These are phyloP conservation scores for Colletotrichum phormii DNA, from an alignment of 2,329 filamentous ascomycete species.

Conservation along the genomic window DNA sequence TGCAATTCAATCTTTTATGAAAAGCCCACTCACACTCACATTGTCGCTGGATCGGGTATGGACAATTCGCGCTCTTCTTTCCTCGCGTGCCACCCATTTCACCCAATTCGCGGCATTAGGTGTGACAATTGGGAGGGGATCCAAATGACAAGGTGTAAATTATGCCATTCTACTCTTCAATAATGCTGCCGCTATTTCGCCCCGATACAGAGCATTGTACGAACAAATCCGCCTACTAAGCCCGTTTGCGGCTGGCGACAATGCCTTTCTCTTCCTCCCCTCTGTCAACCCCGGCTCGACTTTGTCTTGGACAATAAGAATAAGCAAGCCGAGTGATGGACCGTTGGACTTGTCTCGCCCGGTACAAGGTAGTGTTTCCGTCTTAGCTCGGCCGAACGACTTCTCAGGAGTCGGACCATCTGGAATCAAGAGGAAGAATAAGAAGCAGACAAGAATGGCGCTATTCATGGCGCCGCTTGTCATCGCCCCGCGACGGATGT, in stretches of 20 bases:
- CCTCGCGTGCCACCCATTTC: not conserved
- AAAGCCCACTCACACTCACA: slow-evolving; percentile 29
- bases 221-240: not conserved
- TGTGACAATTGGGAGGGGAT: not conserved
- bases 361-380: not conserved
- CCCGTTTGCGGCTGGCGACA: not conserved
- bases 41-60: slow-evolving; percentile 7
- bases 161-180: not conserved
- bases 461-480: not conserved
- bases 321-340: not conserved
- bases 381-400: slow-evolving; percentile 3
- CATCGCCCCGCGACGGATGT: not conserved
- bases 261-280: slow-evolving; percentile 18
- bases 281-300: not conserved
- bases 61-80: slow-evolving; percentile 11
- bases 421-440: not conserved
- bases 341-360: slow-evolving; percentile 26
- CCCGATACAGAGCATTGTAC: not conserved
- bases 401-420: no score
- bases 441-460: not conserved
- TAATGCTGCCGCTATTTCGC: slow-evolving; percentile 4
- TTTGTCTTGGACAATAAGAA: not conserved
- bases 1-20: slow-evolving; percentile 35
- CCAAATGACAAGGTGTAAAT: slow-evolving; percentile 2
- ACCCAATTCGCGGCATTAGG: not conserved